Conservation (phyloP, 495 filamentous ascomycete species). For the Lasiosphaeria hispida region DNA sequence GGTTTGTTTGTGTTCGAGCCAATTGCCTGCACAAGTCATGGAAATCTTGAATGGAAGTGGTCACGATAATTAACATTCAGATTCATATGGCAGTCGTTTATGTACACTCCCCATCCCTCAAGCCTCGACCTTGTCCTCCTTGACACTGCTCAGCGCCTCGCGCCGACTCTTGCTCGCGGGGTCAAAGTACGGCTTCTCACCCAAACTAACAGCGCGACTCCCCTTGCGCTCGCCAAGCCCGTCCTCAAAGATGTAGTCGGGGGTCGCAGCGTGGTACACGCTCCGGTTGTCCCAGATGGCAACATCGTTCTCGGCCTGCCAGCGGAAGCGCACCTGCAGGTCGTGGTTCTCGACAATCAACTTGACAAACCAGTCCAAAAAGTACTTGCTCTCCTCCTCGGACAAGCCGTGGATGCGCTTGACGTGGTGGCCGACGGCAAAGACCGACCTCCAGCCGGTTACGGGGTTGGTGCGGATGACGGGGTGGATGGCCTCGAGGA, state of each 20-base stretch:
- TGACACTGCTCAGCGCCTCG: conserved; percentile 49
- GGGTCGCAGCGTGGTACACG: conserved; percentile 68
- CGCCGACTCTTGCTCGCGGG: conserved; percentile 56
- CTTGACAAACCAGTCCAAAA: conserved; percentile 61
- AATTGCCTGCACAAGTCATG: too few relatives aligned
- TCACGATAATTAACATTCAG: too few relatives aligned
- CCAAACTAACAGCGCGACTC: conserved; percentile 61
- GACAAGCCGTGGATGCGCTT: conserved; percentile 64
- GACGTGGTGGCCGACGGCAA: conserved; percentile 61
- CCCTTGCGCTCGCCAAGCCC: conserved; percentile 59
- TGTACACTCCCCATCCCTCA: too few relatives aligned
- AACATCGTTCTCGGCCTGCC: conserved; percentile 59
- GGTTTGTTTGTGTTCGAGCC: too few relatives aligned
- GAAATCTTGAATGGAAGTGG: too few relatives aligned
- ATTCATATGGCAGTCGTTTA: too few relatives aligned
- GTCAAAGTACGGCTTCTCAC: conserved; percentile 70
- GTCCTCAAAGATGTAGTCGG: conserved; percentile 57
- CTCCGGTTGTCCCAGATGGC: conserved; percentile 82
- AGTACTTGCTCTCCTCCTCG: conserved; percentile 59
- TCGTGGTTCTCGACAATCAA: conserved; percentile 77
- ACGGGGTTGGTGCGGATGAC: conserved; percentile 80
- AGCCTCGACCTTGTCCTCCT: too few relatives aligned
- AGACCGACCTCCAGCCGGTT: conserved; percentile 75
- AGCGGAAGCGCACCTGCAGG: conserved; percentile 68
- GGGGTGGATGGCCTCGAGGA: conserved; percentile 63